Conservation (phyloP, 257 asterid species). For the Nicotiana otophora region DNA sequence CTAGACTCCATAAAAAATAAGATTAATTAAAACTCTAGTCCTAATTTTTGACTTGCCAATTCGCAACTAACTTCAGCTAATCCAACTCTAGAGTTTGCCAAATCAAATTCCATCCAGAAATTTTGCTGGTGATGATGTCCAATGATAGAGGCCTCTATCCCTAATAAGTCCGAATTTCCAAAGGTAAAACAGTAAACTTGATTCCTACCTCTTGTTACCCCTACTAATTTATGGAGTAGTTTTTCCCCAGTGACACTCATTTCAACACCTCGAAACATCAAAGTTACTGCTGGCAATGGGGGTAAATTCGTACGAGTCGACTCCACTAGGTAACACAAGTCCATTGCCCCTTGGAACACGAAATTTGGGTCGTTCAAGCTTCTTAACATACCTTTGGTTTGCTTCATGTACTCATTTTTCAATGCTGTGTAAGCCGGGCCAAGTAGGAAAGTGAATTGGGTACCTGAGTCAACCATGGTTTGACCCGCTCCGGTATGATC, state of each 20-base stretch:
- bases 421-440: slow-evolving; percentile 64
- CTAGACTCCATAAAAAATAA: neutral
- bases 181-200: slow-evolving; percentile 57
- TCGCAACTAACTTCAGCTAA: slow-evolving; percentile 64
- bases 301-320: slow-evolving; percentile 17
- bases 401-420: slow-evolving; percentile 47
- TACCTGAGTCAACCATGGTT: slow-evolving; percentile 87
- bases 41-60: slow-evolving; percentile 53
- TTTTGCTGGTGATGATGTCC: slow-evolving; percentile 87
- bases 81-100: slow-evolving; percentile 59
- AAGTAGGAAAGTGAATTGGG: slow-evolving; percentile 69
- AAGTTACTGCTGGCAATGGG: slow-evolving; percentile 45
- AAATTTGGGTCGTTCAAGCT: slow-evolving; percentile 43
- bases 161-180: slow-evolving; percentile 75
- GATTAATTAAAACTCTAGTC: slow-evolving; percentile 16
- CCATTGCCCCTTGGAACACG: slow-evolving; percentile 82
- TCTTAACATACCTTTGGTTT: slow-evolving; percentile 39
- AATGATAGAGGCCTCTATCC: slow-evolving; percentile 65
- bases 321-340: slow-evolving; percentile 54
- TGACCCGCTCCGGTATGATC: slow-evolving; percentile 94
- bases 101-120: slow-evolving; percentile 75
- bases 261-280: slow-evolving; percentile 71
- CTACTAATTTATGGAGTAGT: slow-evolving; percentile 54
- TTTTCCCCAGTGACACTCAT: slow-evolving; percentile 65
- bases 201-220: slow-evolving; percentile 43